These are phyloP conservation scores for Pichia inconspicua DNA, from an alignment of 1,139 yeast genomes.

Conservation along the genomic window DNA sequence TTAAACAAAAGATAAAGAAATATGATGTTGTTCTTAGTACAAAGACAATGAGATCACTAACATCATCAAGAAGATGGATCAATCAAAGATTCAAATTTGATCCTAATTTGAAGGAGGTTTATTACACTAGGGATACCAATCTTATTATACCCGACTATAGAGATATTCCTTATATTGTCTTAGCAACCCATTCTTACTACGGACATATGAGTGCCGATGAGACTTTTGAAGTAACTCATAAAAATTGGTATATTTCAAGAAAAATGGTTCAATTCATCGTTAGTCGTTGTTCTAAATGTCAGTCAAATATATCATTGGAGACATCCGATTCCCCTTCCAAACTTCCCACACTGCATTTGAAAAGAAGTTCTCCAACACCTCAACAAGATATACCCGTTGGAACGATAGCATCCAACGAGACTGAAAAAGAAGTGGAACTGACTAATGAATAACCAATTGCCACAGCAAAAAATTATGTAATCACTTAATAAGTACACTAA, in stretches of 20 bases:
- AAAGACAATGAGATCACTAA: slow-evolving; percentile 24
- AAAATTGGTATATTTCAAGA: slow-evolving; percentile 25
- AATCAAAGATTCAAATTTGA: slow-evolving; percentile 25
- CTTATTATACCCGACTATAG: slow-evolving; percentile 24
- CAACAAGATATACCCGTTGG: neutral
- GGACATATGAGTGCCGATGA: slow-evolving; percentile 15
- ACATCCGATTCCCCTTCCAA: neutral
- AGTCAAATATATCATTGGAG: neutral
- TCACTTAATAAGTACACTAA: slow-evolving; percentile 7
- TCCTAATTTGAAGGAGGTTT: slow-evolving; percentile 15
- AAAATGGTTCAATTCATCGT: slow-evolving; percentile 21
- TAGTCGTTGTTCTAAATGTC: slow-evolving; percentile 12
- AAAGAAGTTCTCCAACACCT: neutral
- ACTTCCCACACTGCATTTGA: neutral
- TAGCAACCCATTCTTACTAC: slow-evolving; percentile 24
- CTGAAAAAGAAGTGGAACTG: neutral
- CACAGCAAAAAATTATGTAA: neutral
- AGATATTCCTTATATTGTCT: slow-evolving; percentile 24
- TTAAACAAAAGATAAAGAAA: slow-evolving; percentile 19
- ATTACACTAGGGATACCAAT: slow-evolving; percentile 22
- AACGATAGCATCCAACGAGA: neutral
- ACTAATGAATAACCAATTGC: too few species aligned
- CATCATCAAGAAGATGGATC: slow-evolving; percentile 27
- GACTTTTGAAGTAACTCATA: slow-evolving; percentile 23
- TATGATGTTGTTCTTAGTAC: slow-evolving; percentile 21